Conservation (phyloP, 1,284 basidiomycete species). For the Microstroma glucosiphilum region DNA sequence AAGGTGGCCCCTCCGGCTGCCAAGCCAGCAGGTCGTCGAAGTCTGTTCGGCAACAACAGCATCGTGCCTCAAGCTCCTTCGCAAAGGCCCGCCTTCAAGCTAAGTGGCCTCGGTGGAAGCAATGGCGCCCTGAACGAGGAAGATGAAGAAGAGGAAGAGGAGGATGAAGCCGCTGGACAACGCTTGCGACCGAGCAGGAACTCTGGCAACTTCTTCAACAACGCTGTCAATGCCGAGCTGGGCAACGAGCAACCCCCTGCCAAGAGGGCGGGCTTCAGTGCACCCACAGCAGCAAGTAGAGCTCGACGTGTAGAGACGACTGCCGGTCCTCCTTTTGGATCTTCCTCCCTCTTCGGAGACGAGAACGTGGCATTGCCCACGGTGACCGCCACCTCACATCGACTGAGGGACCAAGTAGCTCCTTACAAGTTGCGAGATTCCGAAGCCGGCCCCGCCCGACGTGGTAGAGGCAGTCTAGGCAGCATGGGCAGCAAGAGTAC, state of each 20-base stretch:
- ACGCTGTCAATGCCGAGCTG: not conserved
- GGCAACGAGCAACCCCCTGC: not conserved
- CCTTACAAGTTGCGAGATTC: not conserved
- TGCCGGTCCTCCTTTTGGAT: not conserved
- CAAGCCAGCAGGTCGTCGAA: no score
- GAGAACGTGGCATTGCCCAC: not conserved
- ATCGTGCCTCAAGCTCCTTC: not conserved
- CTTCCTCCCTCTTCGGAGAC: not conserved
- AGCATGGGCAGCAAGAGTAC: no score
- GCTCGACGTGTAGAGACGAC: not conserved
- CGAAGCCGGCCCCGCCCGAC: no score
- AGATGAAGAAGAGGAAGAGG: conserved; percentile 1
- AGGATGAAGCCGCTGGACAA: not conserved
- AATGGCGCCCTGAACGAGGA: no score
- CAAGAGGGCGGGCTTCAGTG: not conserved
- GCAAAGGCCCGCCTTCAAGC: not conserved
- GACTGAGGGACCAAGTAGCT: not conserved
- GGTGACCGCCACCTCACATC: not conserved
- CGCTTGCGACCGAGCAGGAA: not conserved
- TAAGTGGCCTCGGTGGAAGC: not conserved
- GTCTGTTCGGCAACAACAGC: no score
- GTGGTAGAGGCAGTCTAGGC: no score
- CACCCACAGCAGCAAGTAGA: not conserved
- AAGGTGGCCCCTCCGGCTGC: no score
- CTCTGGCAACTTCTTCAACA: no score